Base-by-base conservation (phyloP, 768 basidiomycete species). In the Lentinula aciculospora region DNA sequence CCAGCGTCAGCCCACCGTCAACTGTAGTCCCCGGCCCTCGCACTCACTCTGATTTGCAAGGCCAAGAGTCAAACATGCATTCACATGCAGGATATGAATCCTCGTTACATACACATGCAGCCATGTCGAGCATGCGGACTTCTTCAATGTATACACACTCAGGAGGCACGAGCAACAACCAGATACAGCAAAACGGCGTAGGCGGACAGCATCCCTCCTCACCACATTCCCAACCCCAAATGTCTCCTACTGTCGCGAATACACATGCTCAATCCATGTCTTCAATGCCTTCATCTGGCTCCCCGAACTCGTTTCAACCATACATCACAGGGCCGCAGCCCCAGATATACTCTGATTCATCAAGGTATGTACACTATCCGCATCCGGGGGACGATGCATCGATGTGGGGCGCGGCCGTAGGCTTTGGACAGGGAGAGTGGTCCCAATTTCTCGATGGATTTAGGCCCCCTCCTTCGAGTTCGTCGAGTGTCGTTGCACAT, bases 361-460 rank as follows among this genome's bases (percentile, higher is more conserved):
- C 68, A 15, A 71, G 79, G 45, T 81, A 81, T 61, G 56, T 69
- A 15, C 71, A 73, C 45, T 79, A 81, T 61, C 70, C 78, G 32
- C 79, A 82, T 56, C 78, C 81, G 27, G 78, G 81, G 45, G 86
- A 85, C 58, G 84, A 87, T 61, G 72, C 77, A 36, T 75, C 75
- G 31, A 85, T 89, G 76, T 92, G 89, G 88, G 88, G 88, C 42
- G 79, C 88, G 15, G 80, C 84, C 36, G 79, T 85, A 50, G 86
- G 86, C 17, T 87, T 92, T 65, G 88, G 82, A 57, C 85, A 88
- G 62, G 82, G 84, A 39, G 89, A 91, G 70, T 91, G 89, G 86
- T 76, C 73, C 39, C 75, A 76, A 58, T 81, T 82, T 66, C 70
- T 90, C 70, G 84, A 88, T 59, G 85, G 80, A 45, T 77, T 89